These are phyloP conservation scores for Eucommia ulmoides DNA, from an alignment of 257 asterid species.

Conservation along the genomic window DNA sequence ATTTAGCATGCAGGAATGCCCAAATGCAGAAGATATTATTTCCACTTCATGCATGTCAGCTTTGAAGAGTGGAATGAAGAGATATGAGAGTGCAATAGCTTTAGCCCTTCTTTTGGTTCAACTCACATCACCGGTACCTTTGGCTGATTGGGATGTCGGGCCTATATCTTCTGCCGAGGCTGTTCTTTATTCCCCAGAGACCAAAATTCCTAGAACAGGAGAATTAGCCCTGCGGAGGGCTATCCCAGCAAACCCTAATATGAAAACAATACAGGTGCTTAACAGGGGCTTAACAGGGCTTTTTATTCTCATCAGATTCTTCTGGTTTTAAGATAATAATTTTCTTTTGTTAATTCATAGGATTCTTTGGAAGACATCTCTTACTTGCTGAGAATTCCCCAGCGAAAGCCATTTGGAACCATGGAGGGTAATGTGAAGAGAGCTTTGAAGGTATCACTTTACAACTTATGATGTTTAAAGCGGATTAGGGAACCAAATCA, in stretches of 20 bases:
- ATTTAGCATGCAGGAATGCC: slow-evolving; percentile 40
- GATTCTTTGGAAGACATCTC: slow-evolving; percentile 91
- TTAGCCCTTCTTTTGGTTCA: slow-evolving; percentile 43
- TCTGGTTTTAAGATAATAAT: not conserved
- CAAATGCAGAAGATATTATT: slow-evolving; percentile 13
- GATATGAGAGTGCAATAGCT: slow-evolving; percentile 35
- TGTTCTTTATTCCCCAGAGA: slow-evolving; percentile 90
- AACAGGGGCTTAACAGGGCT: not conserved
- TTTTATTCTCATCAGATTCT: not conserved
- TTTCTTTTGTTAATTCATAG: slow-evolving; percentile 31
- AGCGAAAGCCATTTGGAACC: slow-evolving; percentile 90
- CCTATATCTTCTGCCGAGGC: slow-evolving; percentile 67
- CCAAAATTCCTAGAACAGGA: slow-evolving; percentile 92
- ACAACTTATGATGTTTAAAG: too few species aligned
- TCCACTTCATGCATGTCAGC: slow-evolving; percentile 12
- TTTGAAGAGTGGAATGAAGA: slow-evolving; percentile 33
- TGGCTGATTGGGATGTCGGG: slow-evolving; percentile 28
- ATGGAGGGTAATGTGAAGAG: slow-evolving; percentile 96
- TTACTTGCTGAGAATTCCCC: slow-evolving; percentile 95
- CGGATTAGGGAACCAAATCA: not conserved
- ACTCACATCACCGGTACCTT: slow-evolving; percentile 53
- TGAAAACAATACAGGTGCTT: slow-evolving; percentile 86
- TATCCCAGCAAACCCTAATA: slow-evolving; percentile 85
- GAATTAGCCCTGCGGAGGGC: slow-evolving; percentile 96
- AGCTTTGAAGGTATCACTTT: slow-evolving; percentile 65